Evolutionary conservation across 2,329 filamentous ascomycete species (phyloP).

Genomic region (Didymellaceae sp.): DNA sequence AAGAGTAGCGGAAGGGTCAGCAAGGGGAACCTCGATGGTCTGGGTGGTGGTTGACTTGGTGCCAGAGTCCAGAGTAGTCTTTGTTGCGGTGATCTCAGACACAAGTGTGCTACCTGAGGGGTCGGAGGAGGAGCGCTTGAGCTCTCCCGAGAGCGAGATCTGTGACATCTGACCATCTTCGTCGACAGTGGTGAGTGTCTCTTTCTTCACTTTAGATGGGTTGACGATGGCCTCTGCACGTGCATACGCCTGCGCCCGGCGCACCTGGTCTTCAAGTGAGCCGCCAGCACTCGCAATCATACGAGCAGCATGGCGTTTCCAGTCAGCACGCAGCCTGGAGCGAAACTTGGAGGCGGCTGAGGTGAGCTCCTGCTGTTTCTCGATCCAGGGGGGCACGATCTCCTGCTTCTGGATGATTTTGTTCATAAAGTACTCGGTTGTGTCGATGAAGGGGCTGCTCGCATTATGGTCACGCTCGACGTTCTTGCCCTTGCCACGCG

Average conservation of each 20-base stretch:
- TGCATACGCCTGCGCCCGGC: slow-evolving; percentile 74
- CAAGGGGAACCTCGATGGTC: slow-evolving; percentile 22
- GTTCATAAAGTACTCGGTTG: slow-evolving; percentile 97
- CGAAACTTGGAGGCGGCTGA: slow-evolving; percentile 75
- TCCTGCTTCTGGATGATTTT: slow-evolving; percentile 97
- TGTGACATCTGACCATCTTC: slow-evolving; percentile 55
- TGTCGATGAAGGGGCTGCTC: slow-evolving; percentile 89
- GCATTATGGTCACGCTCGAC: slow-evolving; percentile 83
- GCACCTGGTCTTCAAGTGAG: slow-evolving; percentile 73
- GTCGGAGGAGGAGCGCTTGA: slow-evolving; percentile 40
- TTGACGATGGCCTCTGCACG: slow-evolving; percentile 73
- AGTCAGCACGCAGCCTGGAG: slow-evolving; percentile 76
- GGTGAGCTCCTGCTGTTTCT: slow-evolving; percentile 92
- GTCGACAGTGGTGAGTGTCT: slow-evolving; percentile 55
- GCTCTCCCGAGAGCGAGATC: slow-evolving; percentile 54
- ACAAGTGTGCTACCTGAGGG: slow-evolving; percentile 26
- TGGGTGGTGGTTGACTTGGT: slow-evolving; percentile 20
- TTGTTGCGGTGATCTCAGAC: slow-evolving; percentile 38
- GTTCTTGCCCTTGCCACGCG: slow-evolving; percentile 70
- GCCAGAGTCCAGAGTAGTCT: slow-evolving; percentile 20
- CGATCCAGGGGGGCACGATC: slow-evolving; percentile 96
- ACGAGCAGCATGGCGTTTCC: slow-evolving; percentile 81
- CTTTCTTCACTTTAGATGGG: slow-evolving; percentile 56
- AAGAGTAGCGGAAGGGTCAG: background rate
- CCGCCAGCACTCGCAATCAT: slow-evolving; percentile 81